phyloP scores from a whole-genome alignment of 495 filamentous ascomycete species.

The Neurospora sp. region DNA sequence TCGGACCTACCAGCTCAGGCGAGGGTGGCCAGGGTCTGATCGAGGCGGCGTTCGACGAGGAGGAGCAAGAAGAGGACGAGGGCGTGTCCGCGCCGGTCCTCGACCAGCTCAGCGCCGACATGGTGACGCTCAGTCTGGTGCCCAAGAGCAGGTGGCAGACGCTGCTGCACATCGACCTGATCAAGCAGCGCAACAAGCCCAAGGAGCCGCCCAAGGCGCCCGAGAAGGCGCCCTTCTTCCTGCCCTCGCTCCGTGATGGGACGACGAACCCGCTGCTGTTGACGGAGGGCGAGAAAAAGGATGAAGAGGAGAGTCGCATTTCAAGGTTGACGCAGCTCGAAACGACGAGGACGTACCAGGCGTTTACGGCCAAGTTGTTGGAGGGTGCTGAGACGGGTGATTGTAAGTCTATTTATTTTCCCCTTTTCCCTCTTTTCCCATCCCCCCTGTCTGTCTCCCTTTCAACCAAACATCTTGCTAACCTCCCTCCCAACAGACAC shows the following conservation, averaged over 20 bases:
- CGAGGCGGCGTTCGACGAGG: slow-evolving; percentile 58
- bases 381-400: slow-evolving; percentile 35
- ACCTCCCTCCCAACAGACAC: slow-evolving; percentile 20
- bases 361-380: slow-evolving; percentile 53
- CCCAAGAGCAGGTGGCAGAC: slow-evolving; percentile 90
- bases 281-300: slow-evolving; percentile 8
- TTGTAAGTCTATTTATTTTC: slow-evolving; percentile 29
- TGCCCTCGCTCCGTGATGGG: slow-evolving; percentile 53
- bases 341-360: slow-evolving; percentile 30
- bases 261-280: slow-evolving; percentile 13
- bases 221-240: slow-evolving; percentile 93
- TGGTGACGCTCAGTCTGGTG: slow-evolving; percentile 81
- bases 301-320: slow-evolving; percentile 5
- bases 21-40: slow-evolving; percentile 59
- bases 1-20: slow-evolving; percentile 62
- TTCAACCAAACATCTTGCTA: too few species aligned
- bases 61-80: slow-evolving; percentile 33
- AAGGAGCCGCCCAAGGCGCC: slow-evolving; percentile 83
- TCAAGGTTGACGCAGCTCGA: slow-evolving; percentile 33
- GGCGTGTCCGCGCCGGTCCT: slow-evolving; percentile 38
- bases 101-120: slow-evolving; percentile 67
- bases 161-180: slow-evolving; percentile 77
- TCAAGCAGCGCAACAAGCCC: slow-evolving; percentile 90
- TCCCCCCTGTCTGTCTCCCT: background rate
- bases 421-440: background rate